phyloP scores from a whole-genome alignment of 345 rosid species.

The Lenwebbia sp. region DNA sequence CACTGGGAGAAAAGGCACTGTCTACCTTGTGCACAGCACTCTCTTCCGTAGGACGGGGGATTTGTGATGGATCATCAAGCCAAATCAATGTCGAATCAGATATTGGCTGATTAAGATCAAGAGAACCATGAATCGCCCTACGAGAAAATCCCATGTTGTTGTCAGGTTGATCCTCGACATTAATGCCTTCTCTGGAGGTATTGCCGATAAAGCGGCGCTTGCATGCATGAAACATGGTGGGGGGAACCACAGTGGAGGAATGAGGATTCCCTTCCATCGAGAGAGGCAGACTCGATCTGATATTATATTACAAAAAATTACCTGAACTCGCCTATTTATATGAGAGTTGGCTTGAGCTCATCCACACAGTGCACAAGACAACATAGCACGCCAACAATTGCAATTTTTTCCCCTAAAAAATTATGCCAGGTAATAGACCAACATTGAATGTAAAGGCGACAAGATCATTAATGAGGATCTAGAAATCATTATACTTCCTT shows the following conservation, averaged over 20 bases:
- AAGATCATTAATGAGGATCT: neutral
- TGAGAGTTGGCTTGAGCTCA: neutral
- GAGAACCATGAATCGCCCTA: neutral
- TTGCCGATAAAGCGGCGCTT: neutral
- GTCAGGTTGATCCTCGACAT: neutral
- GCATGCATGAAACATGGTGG: neutral
- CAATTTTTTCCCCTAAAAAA: neutral
- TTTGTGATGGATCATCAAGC: neutral
- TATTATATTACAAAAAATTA: neutral
- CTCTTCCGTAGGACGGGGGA: neutral
- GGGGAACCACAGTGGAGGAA: neutral
- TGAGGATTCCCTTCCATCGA: neutral
- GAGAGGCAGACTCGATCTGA: neutral
- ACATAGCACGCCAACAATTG: neutral
- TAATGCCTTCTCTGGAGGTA: neutral
- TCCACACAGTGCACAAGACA: neutral
- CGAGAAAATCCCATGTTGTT: neutral
- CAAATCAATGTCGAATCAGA: neutral
- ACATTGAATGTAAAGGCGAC: neutral
- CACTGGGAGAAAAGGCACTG: neutral
- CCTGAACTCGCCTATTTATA: neutral
- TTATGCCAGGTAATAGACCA: neutral
- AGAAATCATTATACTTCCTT: neutral
- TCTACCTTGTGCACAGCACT: neutral
- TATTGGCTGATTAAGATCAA: neutral